A percentile compares a stretch with the other conserved stretches of the same genome.
These are phyloP conservation scores for Penicillium lagena DNA, from an alignment of 495 filamentous ascomycete genomes.

Conservation along the genomic window DNA sequence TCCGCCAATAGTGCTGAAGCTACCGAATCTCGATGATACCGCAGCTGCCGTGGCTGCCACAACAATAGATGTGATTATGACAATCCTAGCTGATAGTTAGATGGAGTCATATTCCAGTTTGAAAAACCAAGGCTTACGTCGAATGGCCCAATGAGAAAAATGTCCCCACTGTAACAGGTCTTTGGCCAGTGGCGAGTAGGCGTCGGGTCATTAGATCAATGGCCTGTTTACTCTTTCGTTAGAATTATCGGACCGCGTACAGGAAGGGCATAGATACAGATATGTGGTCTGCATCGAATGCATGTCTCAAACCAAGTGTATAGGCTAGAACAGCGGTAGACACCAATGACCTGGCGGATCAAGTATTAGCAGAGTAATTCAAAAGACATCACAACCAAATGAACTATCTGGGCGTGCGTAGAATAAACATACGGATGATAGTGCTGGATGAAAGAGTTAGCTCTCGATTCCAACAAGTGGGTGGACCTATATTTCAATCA, in stretches of 20 bases:
- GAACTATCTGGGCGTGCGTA: no score
- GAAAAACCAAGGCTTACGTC: conserved; percentile 40
- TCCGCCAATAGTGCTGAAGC: conserved; percentile 73
- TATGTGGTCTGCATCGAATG: conserved; percentile 95
- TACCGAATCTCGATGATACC: conserved; percentile 69
- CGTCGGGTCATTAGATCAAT: conserved; percentile 95
- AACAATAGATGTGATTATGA: conserved; percentile 82
- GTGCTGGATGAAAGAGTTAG: conserved; percentile 9
- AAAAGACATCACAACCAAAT: no score
- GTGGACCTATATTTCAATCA: background rate
- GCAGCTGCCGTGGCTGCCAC: conserved; percentile 86
- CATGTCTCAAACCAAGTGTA: conserved; percentile 86
- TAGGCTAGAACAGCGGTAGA: conserved; percentile 79
- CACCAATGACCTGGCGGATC: conserved; percentile 48
- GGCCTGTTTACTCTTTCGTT: conserved; percentile 38
- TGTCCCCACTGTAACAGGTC: conserved; percentile 89
- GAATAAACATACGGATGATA: conserved; percentile 28
- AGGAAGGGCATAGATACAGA: conserved; percentile 35
- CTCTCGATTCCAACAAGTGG: conserved; percentile 3
- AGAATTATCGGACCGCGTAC: background rate
- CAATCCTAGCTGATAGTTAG: conserved; percentile 48
- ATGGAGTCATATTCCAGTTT: background rate
- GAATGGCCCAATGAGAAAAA: conserved; percentile 93
- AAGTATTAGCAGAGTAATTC: no score
- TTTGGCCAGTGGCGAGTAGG: conserved; percentile 79